These are phyloP conservation scores for Agaricus blazei DNA, from an alignment of 768 basidiomycete genomes.

Conservation along the genomic window DNA sequence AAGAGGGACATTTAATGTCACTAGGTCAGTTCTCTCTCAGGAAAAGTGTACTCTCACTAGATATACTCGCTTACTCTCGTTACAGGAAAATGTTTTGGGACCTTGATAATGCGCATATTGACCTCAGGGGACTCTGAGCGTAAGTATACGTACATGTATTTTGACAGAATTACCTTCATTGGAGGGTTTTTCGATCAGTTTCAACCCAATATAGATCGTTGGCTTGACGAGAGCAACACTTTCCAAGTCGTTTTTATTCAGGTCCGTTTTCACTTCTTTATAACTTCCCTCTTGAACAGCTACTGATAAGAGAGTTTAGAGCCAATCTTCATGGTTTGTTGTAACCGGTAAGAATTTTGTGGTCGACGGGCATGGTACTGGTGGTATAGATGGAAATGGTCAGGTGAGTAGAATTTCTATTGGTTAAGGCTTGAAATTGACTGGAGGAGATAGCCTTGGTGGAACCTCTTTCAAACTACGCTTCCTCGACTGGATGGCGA, in stretches of 20 bases:
- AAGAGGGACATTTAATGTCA: slow-evolving; percentile 45
- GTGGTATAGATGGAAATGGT: slow-evolving; percentile 57
- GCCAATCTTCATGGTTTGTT: slow-evolving; percentile 62
- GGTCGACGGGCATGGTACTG: slow-evolving; percentile 49
- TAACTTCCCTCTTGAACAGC: not conserved
- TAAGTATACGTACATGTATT: slow-evolving; percentile 16
- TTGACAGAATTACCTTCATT: no score
- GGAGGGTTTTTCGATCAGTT: slow-evolving; percentile 31
- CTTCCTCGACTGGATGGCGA: slow-evolving; percentile 46
- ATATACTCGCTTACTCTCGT: not conserved
- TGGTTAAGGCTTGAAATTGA: not conserved
- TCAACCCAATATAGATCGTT: slow-evolving; percentile 46
- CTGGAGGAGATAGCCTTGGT: slow-evolving; percentile 37
- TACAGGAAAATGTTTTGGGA: slow-evolving; percentile 52
- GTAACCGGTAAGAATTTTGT: slow-evolving; percentile 51
- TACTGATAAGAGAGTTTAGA: slow-evolving; percentile 22
- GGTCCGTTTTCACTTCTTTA: slow-evolving; percentile 21
- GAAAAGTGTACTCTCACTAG: not conserved
- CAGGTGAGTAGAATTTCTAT: slow-evolving; percentile 27
- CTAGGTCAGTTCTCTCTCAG: slow-evolving; percentile 27
- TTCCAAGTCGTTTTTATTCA: slow-evolving; percentile 62
- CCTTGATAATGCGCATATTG: slow-evolving; percentile 34
- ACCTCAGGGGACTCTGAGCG: slow-evolving; percentile 42
- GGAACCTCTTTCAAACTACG: slow-evolving; percentile 43
- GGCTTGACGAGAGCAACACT: slow-evolving; percentile 50